phyloP scores from a whole-genome alignment of 352 stramenopile genomes.

The Phytophthora foliorum region DNA sequence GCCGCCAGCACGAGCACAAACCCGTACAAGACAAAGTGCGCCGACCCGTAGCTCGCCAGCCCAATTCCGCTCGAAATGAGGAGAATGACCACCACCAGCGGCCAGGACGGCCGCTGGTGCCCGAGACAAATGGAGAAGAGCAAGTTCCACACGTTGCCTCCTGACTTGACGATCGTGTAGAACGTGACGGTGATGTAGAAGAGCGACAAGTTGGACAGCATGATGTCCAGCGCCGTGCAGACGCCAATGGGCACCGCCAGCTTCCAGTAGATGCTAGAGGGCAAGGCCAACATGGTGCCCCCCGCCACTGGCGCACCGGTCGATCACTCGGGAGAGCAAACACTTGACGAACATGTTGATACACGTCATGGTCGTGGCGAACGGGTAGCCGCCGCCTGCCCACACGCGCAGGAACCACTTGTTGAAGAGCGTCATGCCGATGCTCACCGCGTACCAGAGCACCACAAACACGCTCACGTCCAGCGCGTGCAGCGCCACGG shows the following conservation, averaged over 20 bases:
- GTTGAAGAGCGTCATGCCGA: conserved; percentile 89
- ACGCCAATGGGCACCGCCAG: conserved; percentile 83
- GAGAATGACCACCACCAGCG: conserved; percentile 64
- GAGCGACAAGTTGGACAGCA: conserved; percentile 86
- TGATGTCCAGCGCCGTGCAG: conserved; percentile 87
- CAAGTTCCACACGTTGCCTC: conserved; percentile 85
- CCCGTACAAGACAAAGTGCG: conserved; percentile 77
- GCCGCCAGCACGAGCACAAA: conserved; percentile 79
- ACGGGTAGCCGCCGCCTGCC: conserved; percentile 74
- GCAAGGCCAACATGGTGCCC: conserved; percentile 45
- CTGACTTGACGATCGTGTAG: conserved; percentile 88
- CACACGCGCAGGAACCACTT: conserved; percentile 87
- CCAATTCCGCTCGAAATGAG: conserved; percentile 79
- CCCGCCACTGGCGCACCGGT: conserved; percentile 48
- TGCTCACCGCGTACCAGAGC: conserved; percentile 87
- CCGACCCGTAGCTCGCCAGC: conserved; percentile 78
- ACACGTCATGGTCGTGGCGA: conserved; percentile 82
- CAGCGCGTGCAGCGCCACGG: conserved; percentile 57
- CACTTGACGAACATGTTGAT: conserved; percentile 88
- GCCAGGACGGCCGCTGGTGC: conserved; percentile 69
- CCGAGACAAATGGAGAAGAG: conserved; percentile 84
- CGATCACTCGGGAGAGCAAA: conserved; percentile 63
- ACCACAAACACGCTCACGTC: conserved; percentile 81
- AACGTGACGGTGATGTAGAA: conserved; percentile 91
- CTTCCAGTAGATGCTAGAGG: conserved; percentile 59